Base-by-base conservation (phyloP, 2,329 filamentous ascomycete species). In the Hypoxylon sp. region DNA sequence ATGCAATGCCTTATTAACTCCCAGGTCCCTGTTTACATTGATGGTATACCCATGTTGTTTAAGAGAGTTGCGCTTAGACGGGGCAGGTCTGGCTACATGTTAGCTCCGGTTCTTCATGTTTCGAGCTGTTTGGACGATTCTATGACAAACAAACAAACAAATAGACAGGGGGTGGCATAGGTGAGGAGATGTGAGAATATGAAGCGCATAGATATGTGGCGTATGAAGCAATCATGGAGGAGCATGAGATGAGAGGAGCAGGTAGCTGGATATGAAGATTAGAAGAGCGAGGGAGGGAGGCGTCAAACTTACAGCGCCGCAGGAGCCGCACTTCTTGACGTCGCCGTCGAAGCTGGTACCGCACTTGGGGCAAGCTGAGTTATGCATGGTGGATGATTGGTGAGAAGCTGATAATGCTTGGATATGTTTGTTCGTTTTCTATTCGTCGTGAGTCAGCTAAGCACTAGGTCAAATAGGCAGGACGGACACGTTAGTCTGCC, bases 341-440 rank as follows among this genome's bases (percentile, higher is more conserved):
- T 75, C 73, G 73, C 81, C 81, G 51, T 79, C 75, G 73, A 84
- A 82, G 76, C 80, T 68, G 74, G 82, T 80, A 74, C 82, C 84
- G 83, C 87, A 89, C 82, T 86, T 88, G 81, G 87, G 87, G 83
- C 87, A 89, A 74, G 77, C 72, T 64, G 76, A 73, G 77, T 75
- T 77, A 77, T 83, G 81, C 82, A 84, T 84, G 59, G 71, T 80
- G 66, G 48, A 31, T 64, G 51, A n/a, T 40, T 40, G 69, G 46
- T 46, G 37, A 31, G 50, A 31, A 30, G 27, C 20, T 48, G 54
- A 6, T 20, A 17, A n/a, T 46, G 6, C n/a, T 46, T 33, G 17
- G 44, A 35, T 51, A 51, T 44, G n/a, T 42, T 35, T 59, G 51
- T 59, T 20, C 20, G 37, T 44, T 37, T 37, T 44, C 57, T 65